phyloP scores from a whole-genome alignment of 2,329 filamentous ascomycete species.

The Botrytis sinoallii region DNA sequence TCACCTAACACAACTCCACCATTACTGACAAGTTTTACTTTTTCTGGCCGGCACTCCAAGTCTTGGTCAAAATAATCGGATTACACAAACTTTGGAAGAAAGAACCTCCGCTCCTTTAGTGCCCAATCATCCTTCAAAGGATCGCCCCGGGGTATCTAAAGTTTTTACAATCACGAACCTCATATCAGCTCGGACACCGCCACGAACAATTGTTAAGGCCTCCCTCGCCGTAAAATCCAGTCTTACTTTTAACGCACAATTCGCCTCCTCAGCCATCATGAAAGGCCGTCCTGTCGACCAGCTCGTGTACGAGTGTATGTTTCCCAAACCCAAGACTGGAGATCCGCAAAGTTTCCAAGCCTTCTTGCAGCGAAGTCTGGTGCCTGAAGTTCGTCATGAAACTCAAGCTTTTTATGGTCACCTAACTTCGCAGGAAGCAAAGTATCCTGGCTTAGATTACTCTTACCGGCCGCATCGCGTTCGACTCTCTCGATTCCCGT shows the following conservation, averaged over 20 bases:
- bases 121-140: conserved; percentile 19
- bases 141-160: background rate
- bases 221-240: conserved; percentile 3
- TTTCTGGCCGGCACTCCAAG: background rate
- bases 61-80: background rate
- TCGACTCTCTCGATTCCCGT: conserved; percentile 72
- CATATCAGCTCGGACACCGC: conserved; percentile 10
- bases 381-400: conserved; percentile 73
- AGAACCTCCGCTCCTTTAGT: background rate
- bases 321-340: conserved; percentile 61
- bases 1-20: background rate
- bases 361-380: conserved; percentile 67
- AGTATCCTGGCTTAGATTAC: conserved; percentile 80
- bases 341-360: conserved; percentile 71
- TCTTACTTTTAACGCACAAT: conserved; percentile 8
- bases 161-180: background rate
- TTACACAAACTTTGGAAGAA: conserved; percentile 1
- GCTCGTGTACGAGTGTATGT: conserved; percentile 72
- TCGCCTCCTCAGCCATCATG: conserved; percentile 43
- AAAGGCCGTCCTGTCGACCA: conserved; percentile 68
- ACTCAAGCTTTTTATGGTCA: conserved; percentile 72
- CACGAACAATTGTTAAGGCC: conserved; percentile 11
- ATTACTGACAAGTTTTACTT: background rate
- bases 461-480: conserved; percentile 68
- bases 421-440: conserved; percentile 74